Evolutionary conservation across 441 rosid species (phyloP).

Genomic region (Capsella rubella): DNA sequence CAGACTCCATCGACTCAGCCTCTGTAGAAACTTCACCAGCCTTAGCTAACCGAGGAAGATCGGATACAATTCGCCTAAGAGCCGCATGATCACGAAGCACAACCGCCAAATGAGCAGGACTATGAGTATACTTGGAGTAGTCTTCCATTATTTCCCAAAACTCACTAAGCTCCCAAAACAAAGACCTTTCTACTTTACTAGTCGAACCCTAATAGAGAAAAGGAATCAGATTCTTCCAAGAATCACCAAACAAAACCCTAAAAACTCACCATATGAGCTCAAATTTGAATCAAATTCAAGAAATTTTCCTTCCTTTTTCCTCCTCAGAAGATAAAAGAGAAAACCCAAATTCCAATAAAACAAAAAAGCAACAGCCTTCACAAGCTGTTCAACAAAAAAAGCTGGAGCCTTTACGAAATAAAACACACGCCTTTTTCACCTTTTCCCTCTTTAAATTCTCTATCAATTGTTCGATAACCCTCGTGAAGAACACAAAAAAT

Average conservation of each 20-base stretch:
- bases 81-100: constrained; percentile 75
- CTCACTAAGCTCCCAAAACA: constrained; percentile 16
- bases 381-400: constrained; percentile 29
- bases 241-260: constrained; percentile 36
- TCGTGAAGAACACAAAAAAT: constrained; percentile 1
- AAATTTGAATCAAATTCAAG: constrained; percentile 47
- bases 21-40: constrained; percentile 90
- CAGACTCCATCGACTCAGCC: constrained; percentile 80
- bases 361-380: constrained; percentile 26
- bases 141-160: constrained; percentile 69
- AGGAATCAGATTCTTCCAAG: constrained; percentile 1
- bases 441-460: neutral
- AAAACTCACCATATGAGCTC: constrained; percentile 40
- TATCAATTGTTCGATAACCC: constrained; percentile 26
- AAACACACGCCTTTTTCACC: constrained; percentile 24
- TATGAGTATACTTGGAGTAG: constrained; percentile 70
- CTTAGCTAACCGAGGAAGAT: constrained; percentile 76
- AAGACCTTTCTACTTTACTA: constrained; percentile 25
- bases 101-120: constrained; percentile 94
- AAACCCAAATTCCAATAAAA: constrained; percentile 26
- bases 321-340: constrained; percentile 2
- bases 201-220: constrained; percentile 10
- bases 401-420: constrained; percentile 26
- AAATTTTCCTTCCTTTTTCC: neutral
- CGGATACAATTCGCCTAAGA: constrained; percentile 60